Evolutionary conservation across 2,329 filamentous ascomycete genomes (phyloP), one percentile per base, ranked within the genome.

Genomic region (Exophiala dermatitidis): DNA sequence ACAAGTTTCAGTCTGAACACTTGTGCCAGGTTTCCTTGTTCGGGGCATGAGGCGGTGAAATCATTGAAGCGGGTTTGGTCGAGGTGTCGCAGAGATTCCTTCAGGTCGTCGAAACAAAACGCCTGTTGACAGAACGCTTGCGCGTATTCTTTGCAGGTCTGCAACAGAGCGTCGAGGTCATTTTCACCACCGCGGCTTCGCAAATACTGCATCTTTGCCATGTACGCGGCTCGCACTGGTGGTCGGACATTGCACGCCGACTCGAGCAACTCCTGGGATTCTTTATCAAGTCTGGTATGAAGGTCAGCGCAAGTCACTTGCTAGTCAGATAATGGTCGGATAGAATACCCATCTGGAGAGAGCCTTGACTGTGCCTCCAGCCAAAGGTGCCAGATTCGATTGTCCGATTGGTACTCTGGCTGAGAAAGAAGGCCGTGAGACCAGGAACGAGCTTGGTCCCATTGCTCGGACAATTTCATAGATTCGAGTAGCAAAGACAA

Each of bases 31-130:
- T 36, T 52, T 5, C 42, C 52, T 9, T 59, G 64, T 38, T 69
- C 60, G 28, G 72, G 56, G 31, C 56, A 60, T 40, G 59, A 57
- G 2, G 45, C 44, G 8, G 70, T 46, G 49, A 72, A 69, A 41
- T 46, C 42, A 6, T 55, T 43, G 28, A 50, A 41, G 7, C 47
- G 53, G 9, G 44, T 29, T 45, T 54, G 50, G 33, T 60, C 56
- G 9, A 60, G 54, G 9, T 36, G 52, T 43, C 36, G 31, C 8
- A 61, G 41, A 28, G 55, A 33, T 9, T 61, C 64, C 53, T 66
- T 65, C 28, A 76, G 55, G 56, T 76, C 74, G 48, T 67, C 65
- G 48, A 75, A 76, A 53, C 72, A 74, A 57, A 73, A 74, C 26
- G 71, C 64, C 54, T 74, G 76, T 42, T 64, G 63, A 10, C 68